Evolutionary conservation across 2,329 filamentous ascomycete species (phyloP).

Genomic region (Curvularia hawaiiensis): DNA sequence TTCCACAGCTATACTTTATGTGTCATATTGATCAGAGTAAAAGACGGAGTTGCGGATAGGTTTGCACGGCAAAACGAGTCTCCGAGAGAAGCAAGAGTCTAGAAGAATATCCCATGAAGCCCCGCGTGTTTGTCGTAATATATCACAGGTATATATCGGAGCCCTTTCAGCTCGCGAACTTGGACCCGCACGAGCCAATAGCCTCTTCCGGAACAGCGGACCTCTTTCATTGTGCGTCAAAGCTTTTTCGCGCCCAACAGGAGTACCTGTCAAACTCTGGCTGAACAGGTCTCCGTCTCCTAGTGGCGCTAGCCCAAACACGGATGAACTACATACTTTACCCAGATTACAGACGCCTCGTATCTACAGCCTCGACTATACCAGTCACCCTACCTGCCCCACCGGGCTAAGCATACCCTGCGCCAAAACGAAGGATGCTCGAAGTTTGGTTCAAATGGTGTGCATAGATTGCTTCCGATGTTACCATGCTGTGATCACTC

Average conservation of each 20-base stretch:
- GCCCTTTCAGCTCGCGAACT: background rate
- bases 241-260: background rate
- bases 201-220: constrained; percentile 6
- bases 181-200: background rate
- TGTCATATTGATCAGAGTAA: background rate
- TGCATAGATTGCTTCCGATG: constrained; percentile 18
- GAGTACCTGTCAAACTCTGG: constrained; percentile 9
- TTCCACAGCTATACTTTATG: too few species aligned
- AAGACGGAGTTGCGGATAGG: too few species aligned
- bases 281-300: background rate
- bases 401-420: background rate
- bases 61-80: background rate
- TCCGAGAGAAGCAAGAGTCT: background rate
- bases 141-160: background rate
- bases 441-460: constrained; percentile 13
- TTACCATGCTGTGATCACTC: constrained; percentile 8
- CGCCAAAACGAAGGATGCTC: constrained; percentile 13
- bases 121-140: background rate
- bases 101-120: background rate
- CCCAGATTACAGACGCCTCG: constrained; percentile 21
- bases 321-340: constrained; percentile 16
- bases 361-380: constrained; percentile 22
- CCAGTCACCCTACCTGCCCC: constrained; percentile 3
- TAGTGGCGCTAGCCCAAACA: background rate
- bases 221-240: constrained; percentile 9